Conservation (phyloP, 225 moss, liverwort and hornwort species). For the Straminergon stramineum region DNA sequence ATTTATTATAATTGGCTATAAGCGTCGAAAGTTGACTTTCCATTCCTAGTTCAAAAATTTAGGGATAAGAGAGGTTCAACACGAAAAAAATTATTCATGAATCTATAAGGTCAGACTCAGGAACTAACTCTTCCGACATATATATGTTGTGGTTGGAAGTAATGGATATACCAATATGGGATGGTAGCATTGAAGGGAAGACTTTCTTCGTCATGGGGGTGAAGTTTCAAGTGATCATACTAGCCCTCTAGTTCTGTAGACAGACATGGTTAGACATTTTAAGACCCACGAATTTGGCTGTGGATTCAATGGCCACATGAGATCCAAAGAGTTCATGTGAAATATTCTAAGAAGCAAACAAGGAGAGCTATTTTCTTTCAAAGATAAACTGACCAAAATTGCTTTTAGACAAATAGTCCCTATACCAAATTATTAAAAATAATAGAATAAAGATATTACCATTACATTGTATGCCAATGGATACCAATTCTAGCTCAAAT, state of each 20-base stretch:
- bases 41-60: not conserved
- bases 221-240: conserved; percentile 29
- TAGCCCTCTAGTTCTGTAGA: conserved; percentile 32
- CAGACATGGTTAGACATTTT: not conserved
- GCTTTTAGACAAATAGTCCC: not conserved
- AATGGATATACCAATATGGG: conserved; percentile 13
- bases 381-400: too few species aligned
- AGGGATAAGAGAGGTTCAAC: not conserved
- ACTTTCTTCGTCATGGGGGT: conserved; percentile 39
- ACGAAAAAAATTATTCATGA: not conserved
- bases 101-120: not conserved
- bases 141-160: not conserved
- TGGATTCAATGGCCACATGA: not conserved
- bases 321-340: not conserved
- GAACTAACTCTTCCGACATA: not conserved
- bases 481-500: not conserved
- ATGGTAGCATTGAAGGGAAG: conserved; percentile 22
- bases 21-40: not conserved
- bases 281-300: not conserved
- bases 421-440: not conserved
- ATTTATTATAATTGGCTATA: not conserved
- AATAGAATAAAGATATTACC: not conserved
- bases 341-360: not conserved
- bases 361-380: not conserved
- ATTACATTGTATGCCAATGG: not conserved